Conservation (phyloP, 176 grass and related monocot species). For the Microstegium vimineum region DNA sequence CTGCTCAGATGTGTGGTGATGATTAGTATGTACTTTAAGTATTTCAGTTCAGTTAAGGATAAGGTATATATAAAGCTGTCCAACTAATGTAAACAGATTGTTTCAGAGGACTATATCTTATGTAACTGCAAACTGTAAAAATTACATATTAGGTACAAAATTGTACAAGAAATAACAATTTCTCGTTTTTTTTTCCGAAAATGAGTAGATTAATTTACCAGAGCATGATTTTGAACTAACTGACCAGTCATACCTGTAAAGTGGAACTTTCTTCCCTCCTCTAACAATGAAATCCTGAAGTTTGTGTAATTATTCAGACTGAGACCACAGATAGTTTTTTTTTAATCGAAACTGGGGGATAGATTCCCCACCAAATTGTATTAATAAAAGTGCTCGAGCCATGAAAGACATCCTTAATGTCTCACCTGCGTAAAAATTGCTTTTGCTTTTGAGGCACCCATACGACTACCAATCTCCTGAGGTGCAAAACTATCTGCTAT, state of each 20-base stretch:
- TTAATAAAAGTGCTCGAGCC: too few species aligned
- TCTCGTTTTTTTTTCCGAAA: neutral
- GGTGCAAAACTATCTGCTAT: slow-evolving; percentile 94
- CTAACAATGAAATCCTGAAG: slow-evolving; percentile 94
- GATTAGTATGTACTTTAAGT: neutral
- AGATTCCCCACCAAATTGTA: too few species aligned
- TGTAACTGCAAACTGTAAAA: neutral
- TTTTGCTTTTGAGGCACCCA: slow-evolving; percentile 67
- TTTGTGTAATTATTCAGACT: slow-evolving; percentile 14
- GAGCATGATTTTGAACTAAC: neutral
- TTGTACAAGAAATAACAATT: neutral
- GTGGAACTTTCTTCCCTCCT: slow-evolving; percentile 79
- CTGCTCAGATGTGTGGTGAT: neutral
- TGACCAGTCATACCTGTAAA: slow-evolving; percentile 69
- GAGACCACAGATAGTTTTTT: neutral
- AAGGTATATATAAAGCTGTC: neutral
- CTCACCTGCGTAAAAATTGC: slow-evolving; percentile 92
- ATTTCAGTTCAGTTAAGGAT: neutral
- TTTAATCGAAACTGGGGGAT: too few species aligned
- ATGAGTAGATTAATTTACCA: slow-evolving; percentile 2
- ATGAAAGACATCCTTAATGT: neutral
- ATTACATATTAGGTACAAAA: neutral
- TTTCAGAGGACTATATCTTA: neutral
- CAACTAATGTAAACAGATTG: neutral
- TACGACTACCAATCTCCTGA: slow-evolving; percentile 69